Evolutionary conservation across 2,329 filamentous ascomycete species (phyloP).

Genomic region (Tolypocladium capitatum): DNA sequence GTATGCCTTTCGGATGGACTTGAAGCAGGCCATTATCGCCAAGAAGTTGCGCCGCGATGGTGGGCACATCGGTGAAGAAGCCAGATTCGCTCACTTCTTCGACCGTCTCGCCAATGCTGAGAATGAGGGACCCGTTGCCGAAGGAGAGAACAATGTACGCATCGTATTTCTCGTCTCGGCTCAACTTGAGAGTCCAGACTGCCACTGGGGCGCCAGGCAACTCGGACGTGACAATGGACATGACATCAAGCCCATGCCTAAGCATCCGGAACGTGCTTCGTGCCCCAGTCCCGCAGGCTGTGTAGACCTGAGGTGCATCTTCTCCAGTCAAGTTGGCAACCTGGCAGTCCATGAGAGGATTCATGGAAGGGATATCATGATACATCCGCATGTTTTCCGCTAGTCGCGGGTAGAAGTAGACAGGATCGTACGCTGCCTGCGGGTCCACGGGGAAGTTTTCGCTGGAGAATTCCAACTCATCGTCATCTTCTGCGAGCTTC

Average conservation of each 20-base stretch:
- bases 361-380: constrained; percentile 77
- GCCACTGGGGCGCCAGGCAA: constrained; percentile 77
- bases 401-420: constrained; percentile 72
- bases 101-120: constrained; percentile 93
- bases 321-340: constrained; percentile 83
- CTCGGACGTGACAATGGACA: constrained; percentile 90
- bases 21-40: constrained; percentile 89
- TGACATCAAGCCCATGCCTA: constrained; percentile 84
- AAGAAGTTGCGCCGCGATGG: constrained; percentile 83
- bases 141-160: constrained; percentile 94
- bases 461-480: constrained; percentile 75
- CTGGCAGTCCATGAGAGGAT: constrained; percentile 82
- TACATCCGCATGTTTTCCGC: constrained; percentile 74
- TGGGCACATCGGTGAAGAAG: constrained; percentile 78
- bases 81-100: constrained; percentile 91
- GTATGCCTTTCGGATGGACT: constrained; percentile 90
- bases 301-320: constrained; percentile 93
- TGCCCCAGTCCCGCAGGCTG: constrained; percentile 77
- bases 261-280: constrained; percentile 83
- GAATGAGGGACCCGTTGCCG: constrained; percentile 74
- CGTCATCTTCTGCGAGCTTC: constrained; percentile 89
- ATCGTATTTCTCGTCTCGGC: constrained; percentile 70
- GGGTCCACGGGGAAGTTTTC: constrained; percentile 71
- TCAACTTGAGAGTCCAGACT: constrained; percentile 91
- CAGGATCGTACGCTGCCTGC: constrained; percentile 55